Percentiles rank a stretch among this genome's conserved stretches.
These are phyloP conservation scores for Epipyxis sp. DNA, from an alignment of 108 stramenopile genomes.

Conservation along the genomic window DNA sequence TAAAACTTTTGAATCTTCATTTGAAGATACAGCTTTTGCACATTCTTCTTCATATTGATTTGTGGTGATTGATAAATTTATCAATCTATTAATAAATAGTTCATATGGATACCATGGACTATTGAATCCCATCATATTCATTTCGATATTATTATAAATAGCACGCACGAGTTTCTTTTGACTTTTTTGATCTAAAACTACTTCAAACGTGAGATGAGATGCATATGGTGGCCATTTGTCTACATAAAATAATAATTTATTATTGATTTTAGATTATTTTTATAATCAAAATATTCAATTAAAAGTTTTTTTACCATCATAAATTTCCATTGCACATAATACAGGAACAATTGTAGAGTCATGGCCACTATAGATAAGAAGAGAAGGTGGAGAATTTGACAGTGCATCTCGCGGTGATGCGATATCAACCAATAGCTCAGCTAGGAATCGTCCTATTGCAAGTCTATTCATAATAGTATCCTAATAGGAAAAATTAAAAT, in stretches of 20 bases:
- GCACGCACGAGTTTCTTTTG: background rate
- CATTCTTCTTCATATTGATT: background rate
- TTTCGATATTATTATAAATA: slow-evolving; percentile 8
- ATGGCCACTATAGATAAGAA: slow-evolving; percentile 12
- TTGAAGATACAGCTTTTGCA: background rate
- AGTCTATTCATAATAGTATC: background rate
- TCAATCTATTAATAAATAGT: background rate
- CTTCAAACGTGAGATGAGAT: background rate
- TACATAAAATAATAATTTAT: background rate
- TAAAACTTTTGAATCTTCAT: background rate
- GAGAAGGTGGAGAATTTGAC: background rate
- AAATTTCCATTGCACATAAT: background rate
- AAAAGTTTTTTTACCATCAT: background rate
- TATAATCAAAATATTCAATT: background rate
- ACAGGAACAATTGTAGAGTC: slow-evolving; percentile 7
- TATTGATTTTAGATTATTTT: background rate
- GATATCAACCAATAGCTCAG: background rate
- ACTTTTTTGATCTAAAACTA: background rate
- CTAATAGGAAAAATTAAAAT: background rate
- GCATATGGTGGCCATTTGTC: background rate
- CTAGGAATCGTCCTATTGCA: slow-evolving; percentile 2
- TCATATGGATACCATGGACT: background rate
- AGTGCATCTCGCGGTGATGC: background rate
- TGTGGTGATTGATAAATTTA: background rate
- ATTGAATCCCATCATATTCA: background rate